Evolutionary conservation across 2,329 filamentous ascomycete genomes (phyloP), one percentile per base, ranked within the genome.

Genomic region (Fusarium decemcellulare): DNA sequence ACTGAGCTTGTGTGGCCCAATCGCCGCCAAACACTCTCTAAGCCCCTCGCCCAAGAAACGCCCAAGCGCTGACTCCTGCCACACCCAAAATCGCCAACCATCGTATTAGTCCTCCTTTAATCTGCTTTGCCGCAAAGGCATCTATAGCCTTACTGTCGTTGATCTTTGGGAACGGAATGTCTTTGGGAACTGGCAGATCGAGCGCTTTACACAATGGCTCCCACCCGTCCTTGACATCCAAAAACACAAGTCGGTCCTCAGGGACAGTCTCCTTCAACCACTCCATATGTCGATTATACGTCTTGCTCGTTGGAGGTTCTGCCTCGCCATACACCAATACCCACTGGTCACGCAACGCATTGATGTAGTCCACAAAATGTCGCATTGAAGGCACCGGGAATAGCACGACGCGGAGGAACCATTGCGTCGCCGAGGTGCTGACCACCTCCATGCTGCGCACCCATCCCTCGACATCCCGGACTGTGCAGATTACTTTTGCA

Each of bases 161-260:
- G 42, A 56, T 56, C 42, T 27, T 46, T 3, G 42, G 53, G 2
- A 56, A 56, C 3, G 40, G 16, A 5, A 46, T 18, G 16, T 27
- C 32, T 14, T 46, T n/a, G 1, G 53, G 53, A 14, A 39, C 30
- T 2, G 53, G 53, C 15, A 56, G 30, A n/a, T 30, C 65, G 39
- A 81, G 65, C 18, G 78, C 75, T 42, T 74, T 61, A 63, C 77
- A 79, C 7, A 81, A 54, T 12, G 77, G 76, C 18, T 59, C 76
- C 79, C 79, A 81, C 1, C 78, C 79, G 7, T 76, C 70, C 29
- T 64, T 66, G 14, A 78, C 62, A 4, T 74, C 63, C 30, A 74
- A 70, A 40, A 74, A 68, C 10, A 78, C 58, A 18, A 78, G 63
- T 50, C 62, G 62, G 9, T 77, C 74, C 34, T 53, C 9, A 6